Percentiles rank a stretch among this genome's conserved stretches.
Conservation (phyloP, 179 eudicot genomes). For the Heliamphora pulchella region DNA sequence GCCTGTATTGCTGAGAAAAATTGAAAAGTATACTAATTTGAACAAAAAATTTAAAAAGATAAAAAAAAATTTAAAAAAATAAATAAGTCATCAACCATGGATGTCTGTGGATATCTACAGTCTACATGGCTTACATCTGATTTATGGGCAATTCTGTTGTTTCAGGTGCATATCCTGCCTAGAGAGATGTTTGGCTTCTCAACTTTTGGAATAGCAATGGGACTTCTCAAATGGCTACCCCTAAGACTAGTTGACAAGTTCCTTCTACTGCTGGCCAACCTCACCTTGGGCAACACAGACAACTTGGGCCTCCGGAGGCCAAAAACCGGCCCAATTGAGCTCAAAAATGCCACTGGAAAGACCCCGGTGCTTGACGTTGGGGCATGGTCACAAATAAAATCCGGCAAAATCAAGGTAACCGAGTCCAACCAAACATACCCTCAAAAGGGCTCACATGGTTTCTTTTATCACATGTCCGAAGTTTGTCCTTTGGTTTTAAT, state of each 20-base stretch:
- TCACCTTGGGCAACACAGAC: slow-evolving; percentile 66
- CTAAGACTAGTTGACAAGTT: slow-evolving; percentile 67
- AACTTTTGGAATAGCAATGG: slow-evolving; percentile 77
- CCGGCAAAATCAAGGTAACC: slow-evolving; percentile 80
- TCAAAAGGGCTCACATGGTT: not conserved
- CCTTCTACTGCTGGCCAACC: slow-evolving; percentile 51
- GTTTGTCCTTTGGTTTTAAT: no score
- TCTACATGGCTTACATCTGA: slow-evolving; percentile 23
- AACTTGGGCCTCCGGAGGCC: slow-evolving; percentile 64
- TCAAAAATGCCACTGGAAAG: slow-evolving; percentile 83
- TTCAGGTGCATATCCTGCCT: slow-evolving; percentile 81
- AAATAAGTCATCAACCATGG: slow-evolving; percentile 82
- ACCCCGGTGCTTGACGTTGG: slow-evolving; percentile 91
- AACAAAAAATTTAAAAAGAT: no score
- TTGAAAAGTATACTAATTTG: no score
- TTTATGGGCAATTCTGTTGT: not conserved
- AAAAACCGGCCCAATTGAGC: slow-evolving; percentile 81
- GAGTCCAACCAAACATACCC: slow-evolving; percentile 1
- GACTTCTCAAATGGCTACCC: slow-evolving; percentile 81
- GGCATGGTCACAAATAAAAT: slow-evolving; percentile 54
- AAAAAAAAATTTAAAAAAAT: slow-evolving; percentile 67
- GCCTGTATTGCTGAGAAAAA: no score
- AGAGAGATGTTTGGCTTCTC: slow-evolving; percentile 92
- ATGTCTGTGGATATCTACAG: no score
- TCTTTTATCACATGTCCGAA: not conserved